phyloP scores from a whole-genome alignment of 345 rosid genomes.

The Turritis glabra region DNA sequence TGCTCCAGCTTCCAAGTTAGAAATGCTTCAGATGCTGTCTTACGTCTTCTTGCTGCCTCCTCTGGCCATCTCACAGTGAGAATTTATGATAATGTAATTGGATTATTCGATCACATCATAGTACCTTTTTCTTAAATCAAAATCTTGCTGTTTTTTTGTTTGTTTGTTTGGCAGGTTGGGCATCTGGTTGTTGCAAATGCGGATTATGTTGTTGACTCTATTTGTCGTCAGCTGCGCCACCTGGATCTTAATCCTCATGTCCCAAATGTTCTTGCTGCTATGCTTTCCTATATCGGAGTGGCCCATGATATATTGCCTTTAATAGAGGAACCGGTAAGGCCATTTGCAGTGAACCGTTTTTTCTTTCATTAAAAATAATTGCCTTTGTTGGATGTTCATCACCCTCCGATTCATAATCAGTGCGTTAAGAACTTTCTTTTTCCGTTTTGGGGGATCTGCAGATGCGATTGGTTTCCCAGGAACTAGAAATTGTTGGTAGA shows the following conservation, averaged over 20 bases:
- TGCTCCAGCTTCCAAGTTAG: conserved; percentile 72
- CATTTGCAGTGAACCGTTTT: conserved; percentile 5
- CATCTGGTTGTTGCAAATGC: conserved; percentile 88
- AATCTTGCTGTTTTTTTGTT: not conserved
- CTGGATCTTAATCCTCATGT: conserved; percentile 85
- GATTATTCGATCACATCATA: conserved; percentile 14
- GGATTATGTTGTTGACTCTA: conserved; percentile 84
- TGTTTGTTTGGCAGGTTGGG: conserved; percentile 66
- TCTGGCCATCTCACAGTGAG: conserved; percentile 73
- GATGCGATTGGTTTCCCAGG: conserved; percentile 81
- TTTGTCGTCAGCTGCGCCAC: conserved; percentile 87
- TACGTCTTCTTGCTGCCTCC: conserved; percentile 61
- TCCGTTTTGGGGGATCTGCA: conserved; percentile 36
- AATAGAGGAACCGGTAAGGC: conserved; percentile 85
- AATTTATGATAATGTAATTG: conserved; percentile 8
- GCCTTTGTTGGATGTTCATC: not conserved
- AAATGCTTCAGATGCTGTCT: conserved; percentile 74
- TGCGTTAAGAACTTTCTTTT: not conserved
- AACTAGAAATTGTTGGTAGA: conserved; percentile 91
- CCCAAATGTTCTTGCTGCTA: conserved; percentile 91
- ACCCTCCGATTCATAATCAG: not conserved
- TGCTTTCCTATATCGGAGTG: conserved; percentile 93
- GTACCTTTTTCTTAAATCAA: not conserved
- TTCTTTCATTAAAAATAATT: not conserved
- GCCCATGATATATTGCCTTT: conserved; percentile 77